A percentile compares a stretch with the other conserved stretches of the same genome.
Evolutionary conservation across 1,139 yeast species (phyloP).

Genomic region (Suhomyces panamericanus): DNA sequence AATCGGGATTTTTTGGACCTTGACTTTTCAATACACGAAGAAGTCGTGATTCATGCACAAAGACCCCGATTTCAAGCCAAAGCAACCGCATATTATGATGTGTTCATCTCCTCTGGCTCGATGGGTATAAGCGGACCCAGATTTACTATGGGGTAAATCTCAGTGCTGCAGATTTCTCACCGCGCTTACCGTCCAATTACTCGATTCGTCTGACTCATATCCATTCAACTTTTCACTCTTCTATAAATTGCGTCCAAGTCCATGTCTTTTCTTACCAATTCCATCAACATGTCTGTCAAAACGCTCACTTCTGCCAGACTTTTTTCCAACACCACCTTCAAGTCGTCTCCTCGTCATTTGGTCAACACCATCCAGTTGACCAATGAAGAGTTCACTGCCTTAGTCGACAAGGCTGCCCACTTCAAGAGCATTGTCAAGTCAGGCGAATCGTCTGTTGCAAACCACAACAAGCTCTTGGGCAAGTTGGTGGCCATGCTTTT

Average conservation of each 20-base stretch:
- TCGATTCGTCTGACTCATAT: conserved; percentile 19
- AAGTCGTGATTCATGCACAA: not conserved
- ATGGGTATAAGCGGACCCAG: not conserved
- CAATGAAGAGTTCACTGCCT: conserved; percentile 62
- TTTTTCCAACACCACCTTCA: conserved; percentile 12
- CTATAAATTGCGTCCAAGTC: conserved; percentile 7
- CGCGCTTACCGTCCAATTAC: conserved; percentile 25
- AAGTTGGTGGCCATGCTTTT: conserved; percentile 81
- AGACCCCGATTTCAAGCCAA: not conserved
- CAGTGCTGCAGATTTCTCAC: conserved; percentile 19
- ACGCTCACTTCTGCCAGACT: conserved; percentile 11
- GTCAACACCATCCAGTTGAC: conserved; percentile 76
- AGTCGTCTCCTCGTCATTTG: conserved; percentile 60
- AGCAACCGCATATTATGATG: not conserved
- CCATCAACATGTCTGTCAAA: conserved; percentile 10
- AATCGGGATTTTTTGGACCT: too few species aligned
- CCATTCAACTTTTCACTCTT: conserved; percentile 3
- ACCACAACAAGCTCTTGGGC: conserved; percentile 64
- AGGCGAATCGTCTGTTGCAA: conserved; percentile 45
- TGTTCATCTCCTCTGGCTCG: not conserved
- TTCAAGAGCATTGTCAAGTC: conserved; percentile 60
- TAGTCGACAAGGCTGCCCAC: conserved; percentile 66
- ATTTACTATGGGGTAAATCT: conserved; percentile 9
- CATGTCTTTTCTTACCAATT: not conserved
- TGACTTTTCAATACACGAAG: too few species aligned